Evolutionary conservation across 1,139 yeast genomes (phyloP), one percentile per base, ranked within the genome.

Genomic region (Kluyveromyces marxianus): DNA sequence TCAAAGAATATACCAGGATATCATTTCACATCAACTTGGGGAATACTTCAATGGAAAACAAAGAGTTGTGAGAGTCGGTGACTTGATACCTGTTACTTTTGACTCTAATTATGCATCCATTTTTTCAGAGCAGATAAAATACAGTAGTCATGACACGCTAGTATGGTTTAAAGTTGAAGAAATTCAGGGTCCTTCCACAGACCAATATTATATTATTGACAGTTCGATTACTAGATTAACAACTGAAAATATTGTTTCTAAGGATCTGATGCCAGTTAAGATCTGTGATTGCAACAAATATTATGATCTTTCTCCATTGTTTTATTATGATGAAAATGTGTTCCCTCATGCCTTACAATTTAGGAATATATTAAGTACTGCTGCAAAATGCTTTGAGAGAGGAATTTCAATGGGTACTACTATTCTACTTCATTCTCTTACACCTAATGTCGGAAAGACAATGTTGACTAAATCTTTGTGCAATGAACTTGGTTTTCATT

Each of bases 371-470:
- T 54, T 79, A 10, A 56, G 67, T 44, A 74, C 84, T 37, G 66
- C 77, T 41, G 50, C 68, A 46, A 66, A 50, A n/a, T 53, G 62
- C 68, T 64, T 44, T 60, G 60, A 61, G 55, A 37, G 53, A 53
- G 32, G 44, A 2, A 37, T 53, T 8, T 62, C 71, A 4, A 61
- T 86, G 38, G 75, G 73, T 44, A 83, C 95, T 0, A 74, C 88
- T 0, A 69, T 89, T 0, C 62, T 90, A 32, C 62, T 92, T 30
- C 77, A 76, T 44, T 86, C 96, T 2, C 69, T 80, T 59, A 76
- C 81, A 32, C 70, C 95, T 45, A 90, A 87, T 4, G 78, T 86
- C 6, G 98, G 98, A 0, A 92, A 92, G 58, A 63, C 83, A 0
- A 77, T 83, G 0, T 60, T 85, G 34, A 76, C 87, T 0, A 66